Base-by-base conservation (phyloP, 1,284 basidiomycete genomes). In the Somion occarium region DNA sequence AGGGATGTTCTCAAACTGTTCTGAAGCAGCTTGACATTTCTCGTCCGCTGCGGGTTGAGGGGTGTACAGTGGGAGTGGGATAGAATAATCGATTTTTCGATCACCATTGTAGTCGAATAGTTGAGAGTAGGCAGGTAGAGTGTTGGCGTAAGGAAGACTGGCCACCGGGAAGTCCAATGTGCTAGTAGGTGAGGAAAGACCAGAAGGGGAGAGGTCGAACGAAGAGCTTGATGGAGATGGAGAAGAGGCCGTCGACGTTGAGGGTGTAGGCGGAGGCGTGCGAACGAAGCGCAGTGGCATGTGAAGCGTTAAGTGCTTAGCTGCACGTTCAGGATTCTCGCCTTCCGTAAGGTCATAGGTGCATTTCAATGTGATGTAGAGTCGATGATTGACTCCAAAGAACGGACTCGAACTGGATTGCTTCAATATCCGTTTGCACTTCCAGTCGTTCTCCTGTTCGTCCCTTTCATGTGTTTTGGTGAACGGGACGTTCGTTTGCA, bases 101-200 rank as follows among this genome's bases (percentile, higher is more conserved):
- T 88, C 81, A 18, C 89, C 88, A 58, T 88, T 85, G 20, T 73
- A 61, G 60, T 90, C 69, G 65, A 82, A 91, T 18, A 91, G 73
- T 53, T 88, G 84, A 1, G 84, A 87, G 62, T 91, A 91, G 3
- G 83, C 76, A 2, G 88, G 89, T 13, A 90, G 77, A 24, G 64
- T 66, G 11, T 69, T 68, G 5, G 71, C 59, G 53, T 69, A 70
- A 15, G 67, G 68, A 49, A 54, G 49, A 55, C 53, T 61, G 38
- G 56, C 44, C 37, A 48, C 18, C 18, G 57, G 50, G 44, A 43
- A 20, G 27, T 49, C 54, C 7, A 15, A 34, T 7, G 30, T 34
- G 7, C 7, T 7, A 37, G 46, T 34, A 12, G 50, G 22, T 20
- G 5, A 38, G 44, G 51, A 50, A 24, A 19, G 13, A 38, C 26